Conservation (phyloP, 192 early-diverging fungal species). For the Backusella tarrabulga region DNA sequence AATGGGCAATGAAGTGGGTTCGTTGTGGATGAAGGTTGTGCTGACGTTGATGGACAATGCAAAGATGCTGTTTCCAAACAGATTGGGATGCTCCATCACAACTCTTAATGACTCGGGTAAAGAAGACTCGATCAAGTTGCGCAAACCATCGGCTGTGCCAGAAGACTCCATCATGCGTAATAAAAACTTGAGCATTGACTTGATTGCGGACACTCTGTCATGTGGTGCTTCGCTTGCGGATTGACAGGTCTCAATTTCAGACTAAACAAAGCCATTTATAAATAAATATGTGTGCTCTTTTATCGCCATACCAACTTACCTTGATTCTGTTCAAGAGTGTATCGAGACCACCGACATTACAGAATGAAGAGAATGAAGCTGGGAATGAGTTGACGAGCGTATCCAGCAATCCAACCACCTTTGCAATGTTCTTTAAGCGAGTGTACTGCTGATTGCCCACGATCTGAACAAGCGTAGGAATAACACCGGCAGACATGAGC, state of each 20-base stretch:
- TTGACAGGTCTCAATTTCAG: conserved; percentile 54
- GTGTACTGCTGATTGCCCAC: conserved; percentile 55
- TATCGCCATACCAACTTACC: conserved; percentile 20
- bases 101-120: conserved; percentile 72
- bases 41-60: conserved; percentile 90
- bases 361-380: conserved; percentile 78
- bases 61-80: conserved; percentile 83
- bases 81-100: conserved; percentile 70
- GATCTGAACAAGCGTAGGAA: conserved; percentile 73
- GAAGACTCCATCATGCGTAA: conserved; percentile 94
- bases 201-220: conserved; percentile 74
- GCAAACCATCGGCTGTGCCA: conserved; percentile 84
- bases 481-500: conserved; percentile 89
- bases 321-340: conserved; percentile 79
- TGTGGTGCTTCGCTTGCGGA: conserved; percentile 52
- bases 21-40: conserved; percentile 97
- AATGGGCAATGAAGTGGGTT: conserved; percentile 91
- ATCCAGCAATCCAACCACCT: conserved; percentile 79
- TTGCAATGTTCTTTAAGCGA: conserved; percentile 56
- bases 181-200: conserved; percentile 89
- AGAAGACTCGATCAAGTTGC: conserved; percentile 91
- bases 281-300: too few relatives aligned
- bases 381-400: conserved; percentile 76
- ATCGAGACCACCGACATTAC: conserved; percentile 78
- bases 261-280: conserved; percentile 25